Evolutionary conservation across 1,139 yeast species (phyloP).

Genomic region (Taiozyma sp.): DNA sequence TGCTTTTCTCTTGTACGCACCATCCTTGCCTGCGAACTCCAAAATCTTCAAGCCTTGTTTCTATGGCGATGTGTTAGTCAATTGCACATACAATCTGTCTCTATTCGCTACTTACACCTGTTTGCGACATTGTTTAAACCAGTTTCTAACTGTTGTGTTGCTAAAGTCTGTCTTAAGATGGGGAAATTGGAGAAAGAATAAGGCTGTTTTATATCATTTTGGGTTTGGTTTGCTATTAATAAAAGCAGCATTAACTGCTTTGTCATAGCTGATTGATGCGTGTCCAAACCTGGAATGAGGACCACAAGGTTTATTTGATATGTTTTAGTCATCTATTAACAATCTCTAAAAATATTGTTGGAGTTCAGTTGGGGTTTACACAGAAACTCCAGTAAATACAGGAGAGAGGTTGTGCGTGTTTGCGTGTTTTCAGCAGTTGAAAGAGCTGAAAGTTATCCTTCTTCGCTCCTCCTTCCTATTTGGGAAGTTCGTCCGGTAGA

Average conservation of each 20-base stretch:
- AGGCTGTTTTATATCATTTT: not conserved
- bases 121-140: slow-evolving; percentile 1
- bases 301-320: too few species aligned
- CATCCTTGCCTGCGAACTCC: slow-evolving; percentile 45
- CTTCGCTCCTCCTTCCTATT: not conserved
- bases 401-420: too few species aligned
- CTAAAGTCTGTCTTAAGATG: not conserved
- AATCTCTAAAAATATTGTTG: too few species aligned
- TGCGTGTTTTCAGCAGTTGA: too few species aligned
- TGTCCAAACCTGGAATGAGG: not conserved
- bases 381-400: too few species aligned
- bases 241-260: not conserved
- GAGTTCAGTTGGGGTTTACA: too few species aligned
- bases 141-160: not conserved
- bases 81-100: not conserved
- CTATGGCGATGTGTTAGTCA: slow-evolving; percentile 1
- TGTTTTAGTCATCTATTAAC: too few species aligned
- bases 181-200: not conserved
- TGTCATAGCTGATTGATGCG: not conserved
- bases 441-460: too few species aligned
- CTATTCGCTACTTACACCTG: not conserved
- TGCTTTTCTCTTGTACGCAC: slow-evolving; percentile 47
- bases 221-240: not conserved
- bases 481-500: not conserved
- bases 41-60: slow-evolving; percentile 28